Evolutionary conservation across 768 basidiomycete species (phyloP).

Genomic region (Boletus pseudo-olivaceus): DNA sequence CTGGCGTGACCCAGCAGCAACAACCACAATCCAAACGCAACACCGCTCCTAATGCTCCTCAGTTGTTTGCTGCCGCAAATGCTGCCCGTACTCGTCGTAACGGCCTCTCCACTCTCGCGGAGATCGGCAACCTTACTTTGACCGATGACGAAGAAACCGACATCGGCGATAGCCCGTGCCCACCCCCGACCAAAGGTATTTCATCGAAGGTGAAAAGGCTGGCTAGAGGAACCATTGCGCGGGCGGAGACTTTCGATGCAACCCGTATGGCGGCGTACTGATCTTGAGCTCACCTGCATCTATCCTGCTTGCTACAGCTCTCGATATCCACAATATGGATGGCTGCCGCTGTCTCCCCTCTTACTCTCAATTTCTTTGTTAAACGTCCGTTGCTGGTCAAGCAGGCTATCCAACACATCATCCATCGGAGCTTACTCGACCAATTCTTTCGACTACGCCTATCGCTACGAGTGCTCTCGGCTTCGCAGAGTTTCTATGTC

Average conservation of each 20-base stretch:
- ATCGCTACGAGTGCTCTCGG: slow-evolving; percentile 11
- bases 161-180: slow-evolving; percentile 85
- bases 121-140: slow-evolving; percentile 58
- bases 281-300: slow-evolving; percentile 19
- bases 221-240: slow-evolving; percentile 44
- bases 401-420: slow-evolving; percentile 5
- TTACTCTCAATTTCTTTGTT: slow-evolving; percentile 7
- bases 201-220: slow-evolving; percentile 58
- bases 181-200: slow-evolving; percentile 62
- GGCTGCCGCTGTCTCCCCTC: not conserved
- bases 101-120: slow-evolving; percentile 59
- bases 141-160: slow-evolving; percentile 78
- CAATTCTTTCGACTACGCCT: slow-evolving; percentile 6
- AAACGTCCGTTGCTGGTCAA: slow-evolving; percentile 4
- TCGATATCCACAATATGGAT: not conserved
- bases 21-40: slow-evolving; percentile 57
- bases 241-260: slow-evolving; percentile 71
- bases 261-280: slow-evolving; percentile 48
- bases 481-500: slow-evolving; percentile 8
- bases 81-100: slow-evolving; percentile 64
- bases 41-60: slow-evolving; percentile 56
- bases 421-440: slow-evolving; percentile 2
- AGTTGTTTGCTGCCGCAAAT: slow-evolving; percentile 66
- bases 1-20: slow-evolving; percentile 34
- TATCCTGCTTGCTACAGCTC: not conserved